Percentiles rank a stretch among this genome's conserved stretches.
Conservation (phyloP, 371 early-diverging fungal species). For the Mucor plumbeus region DNA sequence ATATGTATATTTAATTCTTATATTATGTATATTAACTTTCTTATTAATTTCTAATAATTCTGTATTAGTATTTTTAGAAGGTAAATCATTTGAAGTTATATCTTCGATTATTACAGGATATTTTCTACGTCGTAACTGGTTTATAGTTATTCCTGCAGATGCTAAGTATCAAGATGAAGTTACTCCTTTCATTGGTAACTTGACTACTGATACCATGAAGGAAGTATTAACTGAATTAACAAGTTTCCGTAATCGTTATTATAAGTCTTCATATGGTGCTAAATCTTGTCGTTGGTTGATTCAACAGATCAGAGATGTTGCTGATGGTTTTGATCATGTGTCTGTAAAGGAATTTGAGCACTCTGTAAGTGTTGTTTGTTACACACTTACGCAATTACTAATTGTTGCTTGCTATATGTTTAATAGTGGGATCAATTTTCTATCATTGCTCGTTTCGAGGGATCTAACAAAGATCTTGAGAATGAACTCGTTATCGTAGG, state of each 20-base stretch:
- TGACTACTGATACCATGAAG: constrained; percentile 70
- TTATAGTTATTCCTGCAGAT: constrained; percentile 50
- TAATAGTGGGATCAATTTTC: constrained; percentile 55
- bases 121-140: background rate
- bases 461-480: constrained; percentile 51
- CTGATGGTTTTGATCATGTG: constrained; percentile 56
- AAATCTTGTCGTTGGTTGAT: constrained; percentile 82
- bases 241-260: constrained; percentile 88
- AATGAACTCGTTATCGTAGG: constrained; percentile 81
- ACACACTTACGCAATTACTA: background rate
- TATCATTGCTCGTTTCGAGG: constrained; percentile 72
- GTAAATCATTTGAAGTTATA: too few relatives aligned
- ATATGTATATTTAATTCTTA: too few relatives aligned
- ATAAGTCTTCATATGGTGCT: constrained; percentile 74
- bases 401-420: background rate
- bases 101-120: too few relatives aligned
- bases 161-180: constrained; percentile 62
- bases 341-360: constrained; percentile 80
- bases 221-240: constrained; percentile 73
- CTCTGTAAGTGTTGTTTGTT: constrained; percentile 31
- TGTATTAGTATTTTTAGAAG: too few relatives aligned
- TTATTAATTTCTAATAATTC: too few relatives aligned
- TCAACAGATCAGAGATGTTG: constrained; percentile 60
- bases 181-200: constrained; percentile 52
- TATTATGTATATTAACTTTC: too few relatives aligned